Evolutionary conservation across 2,329 filamentous ascomycete species (phyloP).

Genomic region (Arthrobotrys iridis): DNA sequence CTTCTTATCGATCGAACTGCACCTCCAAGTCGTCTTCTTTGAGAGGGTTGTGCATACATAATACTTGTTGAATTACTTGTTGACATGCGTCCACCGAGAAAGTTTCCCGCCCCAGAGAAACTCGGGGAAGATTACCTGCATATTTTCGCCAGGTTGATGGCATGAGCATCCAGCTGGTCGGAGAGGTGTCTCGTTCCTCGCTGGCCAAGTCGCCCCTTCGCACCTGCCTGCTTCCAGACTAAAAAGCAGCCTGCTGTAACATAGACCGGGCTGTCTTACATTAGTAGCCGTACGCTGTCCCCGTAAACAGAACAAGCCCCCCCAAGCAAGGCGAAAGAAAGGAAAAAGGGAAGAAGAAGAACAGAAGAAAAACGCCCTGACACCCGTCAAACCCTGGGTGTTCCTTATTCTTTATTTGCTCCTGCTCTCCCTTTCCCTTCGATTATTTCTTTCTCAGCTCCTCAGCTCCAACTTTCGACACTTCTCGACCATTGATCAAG

Average conservation of each 20-base stretch:
- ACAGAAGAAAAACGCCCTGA: slow-evolving; percentile 26
- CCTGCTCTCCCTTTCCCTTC: slow-evolving; percentile 41
- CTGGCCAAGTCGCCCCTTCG: slow-evolving; percentile 20
- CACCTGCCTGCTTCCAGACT: slow-evolving; percentile 37
- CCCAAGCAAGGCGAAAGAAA: slow-evolving; percentile 23
- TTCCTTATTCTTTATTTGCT: slow-evolving; percentile 53
- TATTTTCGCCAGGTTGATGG: slow-evolving; percentile 32
- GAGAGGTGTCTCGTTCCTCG: slow-evolving; percentile 30
- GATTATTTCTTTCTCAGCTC: slow-evolving; percentile 41
- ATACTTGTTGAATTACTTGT: background rate
- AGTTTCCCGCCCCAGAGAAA: slow-evolving; percentile 8
- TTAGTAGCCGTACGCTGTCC: slow-evolving; percentile 50
- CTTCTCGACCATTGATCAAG: slow-evolving; percentile 40
- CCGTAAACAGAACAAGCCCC: slow-evolving; percentile 49
- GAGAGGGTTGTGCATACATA: background rate
- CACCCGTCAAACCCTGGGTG: background rate
- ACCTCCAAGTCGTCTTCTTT: background rate
- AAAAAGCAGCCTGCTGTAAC: slow-evolving; percentile 33
- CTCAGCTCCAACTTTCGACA: slow-evolving; percentile 24
- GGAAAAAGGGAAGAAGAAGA: slow-evolving; percentile 2
- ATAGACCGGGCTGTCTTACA: slow-evolving; percentile 53
- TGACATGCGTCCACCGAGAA: background rate
- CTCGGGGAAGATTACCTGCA: slow-evolving; percentile 27
- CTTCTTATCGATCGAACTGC: background rate
- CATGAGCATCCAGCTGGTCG: slow-evolving; percentile 12